phyloP scores from a whole-genome alignment of 805 yeast genomes.

The Yarrowia osloensis region DNA sequence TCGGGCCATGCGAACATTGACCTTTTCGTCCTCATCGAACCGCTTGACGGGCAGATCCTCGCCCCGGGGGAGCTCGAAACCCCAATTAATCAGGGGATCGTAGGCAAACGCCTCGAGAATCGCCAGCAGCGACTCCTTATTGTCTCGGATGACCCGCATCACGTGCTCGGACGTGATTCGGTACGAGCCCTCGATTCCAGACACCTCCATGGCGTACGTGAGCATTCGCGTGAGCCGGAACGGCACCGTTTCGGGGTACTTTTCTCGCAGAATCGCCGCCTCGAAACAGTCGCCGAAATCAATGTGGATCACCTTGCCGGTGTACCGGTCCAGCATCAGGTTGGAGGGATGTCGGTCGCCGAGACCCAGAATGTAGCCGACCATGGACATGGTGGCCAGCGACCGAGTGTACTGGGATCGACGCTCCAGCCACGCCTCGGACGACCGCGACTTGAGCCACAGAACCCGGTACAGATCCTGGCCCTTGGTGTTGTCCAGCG shows the following conservation, averaged over 20 bases:
- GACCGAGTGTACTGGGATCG: constrained; percentile 96
- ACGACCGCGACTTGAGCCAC: constrained; percentile 94
- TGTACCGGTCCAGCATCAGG: constrained; percentile 87
- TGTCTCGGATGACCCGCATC: constrained; percentile 89
- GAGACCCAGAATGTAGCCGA: constrained; percentile 91
- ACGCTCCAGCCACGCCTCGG: constrained; percentile 97
- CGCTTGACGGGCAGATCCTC: constrained; percentile 36
- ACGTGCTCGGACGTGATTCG: constrained; percentile 96
- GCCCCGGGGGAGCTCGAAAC: constrained; percentile 76
- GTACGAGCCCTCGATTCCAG: constrained; percentile 97
- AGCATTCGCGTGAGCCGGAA: constrained; percentile 95
- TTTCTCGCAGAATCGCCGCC: constrained; percentile 94
- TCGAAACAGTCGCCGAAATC: constrained; percentile 99
- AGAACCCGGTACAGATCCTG: constrained; percentile 93
- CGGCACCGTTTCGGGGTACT: constrained; percentile 97
- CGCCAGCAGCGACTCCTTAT: constrained; percentile 96
- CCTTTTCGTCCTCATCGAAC: constrained; percentile 66
- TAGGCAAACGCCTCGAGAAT: constrained; percentile 97
- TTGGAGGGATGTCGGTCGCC: constrained; percentile 99
- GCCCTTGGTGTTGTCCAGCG: constrained; percentile 91
- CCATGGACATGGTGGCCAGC: constrained; percentile 98
- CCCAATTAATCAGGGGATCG: constrained; percentile 99
- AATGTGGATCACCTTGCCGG: constrained; percentile 95
- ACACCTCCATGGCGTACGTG: constrained; percentile 97
- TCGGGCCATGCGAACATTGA: constrained; percentile 79